Conservation (phyloP, 2,329 filamentous ascomycete genomes). For the Exophiala alcalophila region DNA sequence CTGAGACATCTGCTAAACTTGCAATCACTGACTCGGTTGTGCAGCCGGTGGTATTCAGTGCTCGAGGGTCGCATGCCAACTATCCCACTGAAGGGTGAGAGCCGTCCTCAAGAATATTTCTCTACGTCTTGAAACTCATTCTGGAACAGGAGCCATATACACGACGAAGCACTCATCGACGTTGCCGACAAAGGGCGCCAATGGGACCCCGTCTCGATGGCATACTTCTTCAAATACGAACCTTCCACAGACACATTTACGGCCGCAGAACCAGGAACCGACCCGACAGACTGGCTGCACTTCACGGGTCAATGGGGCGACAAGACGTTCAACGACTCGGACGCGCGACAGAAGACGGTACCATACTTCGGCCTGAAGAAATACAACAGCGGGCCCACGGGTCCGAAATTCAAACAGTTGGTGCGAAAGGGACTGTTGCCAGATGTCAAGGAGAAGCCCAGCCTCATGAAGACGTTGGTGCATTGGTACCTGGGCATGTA, state of each 20-base stretch:
- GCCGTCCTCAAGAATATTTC: conserved; percentile 81
- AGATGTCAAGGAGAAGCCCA: conserved; percentile 37
- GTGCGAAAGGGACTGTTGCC: conserved; percentile 69
- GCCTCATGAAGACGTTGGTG: conserved; percentile 20
- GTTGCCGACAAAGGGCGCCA: conserved; percentile 68
- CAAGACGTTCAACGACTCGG: conserved; percentile 77
- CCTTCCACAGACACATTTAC: conserved; percentile 51
- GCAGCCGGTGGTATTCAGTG: conserved; percentile 80
- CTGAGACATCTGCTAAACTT: no score
- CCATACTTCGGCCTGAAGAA: conserved; percentile 89
- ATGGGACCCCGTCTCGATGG: conserved; percentile 80
- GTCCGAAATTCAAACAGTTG: conserved; percentile 83
- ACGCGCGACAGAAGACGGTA: conserved; percentile 69
- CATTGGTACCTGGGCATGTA: conserved; percentile 21
- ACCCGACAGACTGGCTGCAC: conserved; percentile 84
- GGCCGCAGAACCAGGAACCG: conserved; percentile 61
- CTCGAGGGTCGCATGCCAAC: conserved; percentile 87
- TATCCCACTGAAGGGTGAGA: conserved; percentile 71
- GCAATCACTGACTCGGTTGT: neutral
- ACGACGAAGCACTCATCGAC: conserved; percentile 64
- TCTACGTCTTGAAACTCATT: conserved; percentile 70
- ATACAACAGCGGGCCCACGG: conserved; percentile 83
- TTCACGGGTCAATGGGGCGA: conserved; percentile 90
- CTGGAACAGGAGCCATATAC: conserved; percentile 60
- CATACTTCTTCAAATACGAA: conserved; percentile 78